Base-by-base conservation (phyloP, 2,329 filamentous ascomycete genomes). In the Neopestalotiopsis sp. region DNA sequence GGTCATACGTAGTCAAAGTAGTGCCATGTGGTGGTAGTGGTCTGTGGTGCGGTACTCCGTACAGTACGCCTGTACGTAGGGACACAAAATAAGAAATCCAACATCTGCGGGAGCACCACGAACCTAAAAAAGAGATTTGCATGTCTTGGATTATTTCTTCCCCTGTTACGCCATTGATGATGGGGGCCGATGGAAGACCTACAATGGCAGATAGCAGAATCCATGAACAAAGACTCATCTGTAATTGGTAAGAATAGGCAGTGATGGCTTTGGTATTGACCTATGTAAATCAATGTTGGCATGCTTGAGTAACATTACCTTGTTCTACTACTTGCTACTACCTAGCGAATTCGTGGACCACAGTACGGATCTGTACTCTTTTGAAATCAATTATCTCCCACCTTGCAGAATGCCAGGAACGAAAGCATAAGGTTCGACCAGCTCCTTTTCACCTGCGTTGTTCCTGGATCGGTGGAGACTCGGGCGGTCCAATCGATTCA, bases 401-500 rank as follows among this genome's bases (percentile, higher is more conserved):
- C 7, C 45, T 52, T 24, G 17, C 45, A 17, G 17, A 52, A 20
- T 52, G 45, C 45, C 45, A 52, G 17, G 17, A 38, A 9, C 45
- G 34, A 38, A 52, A 52, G n/a, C 45, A 28, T 28, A 52, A 52
- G 45, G 45, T 52, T 52, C 45, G n/a, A n/a, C 45, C 20, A n/a
- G 20, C 7, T 52, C 45, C 14, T n/a, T 10, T 52, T 52, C 45
- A n/a, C 45, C 30, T 30, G 57, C 57, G 30, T 30, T 40, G 59
- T 62, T 20, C 59, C 59, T 62, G 59, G 59, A 62, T 40, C 14
- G 30, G 59, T 62, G 59, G 59, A 30, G 59, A 20, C n/a, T 38
- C 14, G 59, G 9, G 58, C 28, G 42, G n/a, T 52, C 45, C 4
- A 4, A n/a, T 62, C 40, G 59, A 62, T 13, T 62, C 59, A 62